Evolutionary conservation across 108 stramenopile species (phyloP).

Genomic region (Stephanodiscus minutulus): DNA sequence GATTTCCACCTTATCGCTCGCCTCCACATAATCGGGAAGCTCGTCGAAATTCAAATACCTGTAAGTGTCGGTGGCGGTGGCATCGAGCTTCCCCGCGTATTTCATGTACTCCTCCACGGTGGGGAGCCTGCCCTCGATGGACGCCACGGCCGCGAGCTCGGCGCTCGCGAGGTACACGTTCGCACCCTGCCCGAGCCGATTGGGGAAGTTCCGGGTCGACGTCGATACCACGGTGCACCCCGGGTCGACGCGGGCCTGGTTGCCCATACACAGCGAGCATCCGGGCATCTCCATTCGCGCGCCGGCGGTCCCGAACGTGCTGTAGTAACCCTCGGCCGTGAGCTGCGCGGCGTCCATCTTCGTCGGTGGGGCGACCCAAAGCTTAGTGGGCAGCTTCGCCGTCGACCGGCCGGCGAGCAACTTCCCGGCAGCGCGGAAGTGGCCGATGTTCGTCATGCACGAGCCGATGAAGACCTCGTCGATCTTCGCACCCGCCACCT

Average conservation of each 20-base stretch:
- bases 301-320: constrained; percentile 90
- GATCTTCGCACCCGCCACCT: constrained; percentile 86
- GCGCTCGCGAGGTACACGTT: constrained; percentile 93
- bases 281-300: constrained; percentile 97
- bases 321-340: constrained; percentile 95
- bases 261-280: constrained; percentile 97
- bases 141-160: constrained; percentile 89
- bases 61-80: constrained; percentile 92
- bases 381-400: constrained; percentile 82
- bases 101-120: constrained; percentile 87
- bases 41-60: constrained; percentile 96
- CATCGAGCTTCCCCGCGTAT: constrained; percentile 79
- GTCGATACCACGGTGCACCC: constrained; percentile 92
- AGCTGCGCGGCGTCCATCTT: constrained; percentile 98
- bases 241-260: constrained; percentile 95
- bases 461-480: constrained; percentile 97
- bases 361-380: constrained; percentile 95
- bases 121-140: constrained; percentile 87
- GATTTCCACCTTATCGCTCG: constrained; percentile 82
- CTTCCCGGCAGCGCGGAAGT: constrained; percentile 97
- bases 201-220: constrained; percentile 96
- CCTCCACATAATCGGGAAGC: constrained; percentile 86
- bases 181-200: constrained; percentile 95
- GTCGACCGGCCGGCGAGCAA: constrained; percentile 67
- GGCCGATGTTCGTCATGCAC: constrained; percentile 98